Evolutionary conservation across 192 early-diverging fungal species (phyloP), one percentile per base, ranked within the genome.

Genomic region (Chytriomyces sp.): DNA sequence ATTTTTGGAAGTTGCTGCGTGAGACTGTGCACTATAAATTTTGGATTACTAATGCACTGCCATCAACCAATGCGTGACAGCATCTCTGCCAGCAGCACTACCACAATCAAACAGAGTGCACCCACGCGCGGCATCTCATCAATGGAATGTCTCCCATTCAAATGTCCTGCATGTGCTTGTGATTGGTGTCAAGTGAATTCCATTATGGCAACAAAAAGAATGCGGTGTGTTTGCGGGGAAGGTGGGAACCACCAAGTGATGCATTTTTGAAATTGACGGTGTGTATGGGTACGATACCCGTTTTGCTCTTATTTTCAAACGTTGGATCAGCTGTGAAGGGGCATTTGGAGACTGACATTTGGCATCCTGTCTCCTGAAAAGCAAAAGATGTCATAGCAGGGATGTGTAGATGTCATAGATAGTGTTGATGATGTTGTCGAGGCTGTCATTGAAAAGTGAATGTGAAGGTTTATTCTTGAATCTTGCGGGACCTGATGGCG

Each of bases 251-350:
- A 86, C 59, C 80, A 86, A 26, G 95, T 99, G 5, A 97, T 96
- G 5, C 97, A 97, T 81, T 99, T n/a, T 97, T 77, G 97, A 98
- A 85, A 87, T 98, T 4, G 97, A 97, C 81, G 92, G 96, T 45
- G 91, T 96, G 86, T 99, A 94, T 82, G 97, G 97, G 8, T 96
- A 99, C 78, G 97, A 99, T 77, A 97, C 97, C 5, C n/a, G 97
- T 98, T 79, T 86, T 98, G 78, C 94, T 97, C 73, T 95, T 97
- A 79, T 80, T 90, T 24, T 89, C 93, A 64, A 95, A 92, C 65
- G 93, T 98, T 44, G 97, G 97, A 28, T 91, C 91, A 43, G 97
- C 97, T 13, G 91, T 99, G 72, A 97, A 97, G 84, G 97, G 97
- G 6, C 84, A 88, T 81, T 62, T 88, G 65, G 86, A 88, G 64